phyloP scores from a whole-genome alignment of 441 rosid species.

The Aquilaria agallochum region DNA sequence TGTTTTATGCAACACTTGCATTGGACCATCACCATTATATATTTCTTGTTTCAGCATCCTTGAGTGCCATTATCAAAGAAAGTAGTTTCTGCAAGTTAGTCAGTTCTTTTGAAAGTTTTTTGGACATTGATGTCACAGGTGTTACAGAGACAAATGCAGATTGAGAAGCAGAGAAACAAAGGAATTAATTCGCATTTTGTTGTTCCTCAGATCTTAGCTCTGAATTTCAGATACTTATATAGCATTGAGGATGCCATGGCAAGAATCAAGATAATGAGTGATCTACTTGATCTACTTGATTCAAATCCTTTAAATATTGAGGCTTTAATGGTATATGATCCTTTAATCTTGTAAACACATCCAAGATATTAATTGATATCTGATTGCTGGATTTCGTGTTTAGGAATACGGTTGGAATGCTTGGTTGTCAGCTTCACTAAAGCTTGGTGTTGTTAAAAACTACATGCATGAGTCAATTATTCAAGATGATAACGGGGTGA shows the following conservation, averaged over 20 bases:
- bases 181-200: slow-evolving; percentile 68
- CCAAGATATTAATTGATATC: slow-evolving; percentile 9
- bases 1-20: no score
- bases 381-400: slow-evolving; percentile 24
- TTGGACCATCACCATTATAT: no score
- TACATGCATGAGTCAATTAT: slow-evolving; percentile 43
- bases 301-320: slow-evolving; percentile 91
- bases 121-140: slow-evolving; percentile 45
- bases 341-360: no score
- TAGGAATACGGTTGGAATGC: slow-evolving; percentile 98
- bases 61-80: no score
- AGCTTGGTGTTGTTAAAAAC: slow-evolving; percentile 69
- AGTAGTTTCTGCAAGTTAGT: no score
- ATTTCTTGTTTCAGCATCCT: no score
- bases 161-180: slow-evolving; percentile 66
- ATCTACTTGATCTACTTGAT: slow-evolving; percentile 89
- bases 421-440: slow-evolving; percentile 71
- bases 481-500: slow-evolving; percentile 40
- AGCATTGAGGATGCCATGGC: slow-evolving; percentile 58
- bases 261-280: slow-evolving; percentile 73
- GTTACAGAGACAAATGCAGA: slow-evolving; percentile 74
- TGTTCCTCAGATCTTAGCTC: slow-evolving; percentile 83
- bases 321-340: slow-evolving; percentile 73
- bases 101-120: neutral
- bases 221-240: slow-evolving; percentile 78